Conservation (phyloP, 305 asterid species). For the Rubia occidens region DNA sequence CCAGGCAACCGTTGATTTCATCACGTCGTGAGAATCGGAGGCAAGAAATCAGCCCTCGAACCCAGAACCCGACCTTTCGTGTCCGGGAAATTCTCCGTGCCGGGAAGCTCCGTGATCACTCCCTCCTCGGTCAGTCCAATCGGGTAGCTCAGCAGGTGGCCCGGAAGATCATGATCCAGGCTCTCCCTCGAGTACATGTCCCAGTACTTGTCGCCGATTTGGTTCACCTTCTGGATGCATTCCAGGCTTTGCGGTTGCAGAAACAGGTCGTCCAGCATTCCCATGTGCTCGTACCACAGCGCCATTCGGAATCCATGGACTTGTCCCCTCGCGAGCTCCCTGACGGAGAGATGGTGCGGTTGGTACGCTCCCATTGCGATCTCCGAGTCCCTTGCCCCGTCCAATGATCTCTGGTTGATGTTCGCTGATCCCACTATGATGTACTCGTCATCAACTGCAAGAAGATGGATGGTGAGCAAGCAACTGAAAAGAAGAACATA, state of each 20-base stretch:
- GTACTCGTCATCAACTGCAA: slow-evolving; percentile 79
- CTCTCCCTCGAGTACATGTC: slow-evolving; percentile 43
- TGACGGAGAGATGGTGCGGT: slow-evolving; percentile 43
- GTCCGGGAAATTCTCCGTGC: slow-evolving; percentile 57
- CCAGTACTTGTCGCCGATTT: slow-evolving; percentile 60
- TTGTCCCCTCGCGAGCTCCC: slow-evolving; percentile 60
- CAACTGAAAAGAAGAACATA: no score
- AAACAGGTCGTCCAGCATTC: slow-evolving; percentile 59
- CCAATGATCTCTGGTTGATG: slow-evolving; percentile 89
- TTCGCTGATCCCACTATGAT: slow-evolving; percentile 75
- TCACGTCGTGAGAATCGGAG: slow-evolving; percentile 79
- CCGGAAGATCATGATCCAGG: slow-evolving; percentile 55
- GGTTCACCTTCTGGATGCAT: slow-evolving; percentile 49
- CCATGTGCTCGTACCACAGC: slow-evolving; percentile 82
- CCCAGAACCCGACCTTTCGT: slow-evolving; percentile 78
- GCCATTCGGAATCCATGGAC: slow-evolving; percentile 79
- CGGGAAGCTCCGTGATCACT: slow-evolving; percentile 48
- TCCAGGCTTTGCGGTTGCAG: slow-evolving; percentile 44
- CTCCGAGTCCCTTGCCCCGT: slow-evolving; percentile 74
- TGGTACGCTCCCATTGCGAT: slow-evolving; percentile 83
- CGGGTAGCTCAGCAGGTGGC: slow-evolving; percentile 77
- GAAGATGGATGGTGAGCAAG: neutral
- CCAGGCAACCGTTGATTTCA: neutral
- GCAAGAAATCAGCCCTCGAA: slow-evolving; percentile 48
- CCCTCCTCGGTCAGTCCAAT: slow-evolving; percentile 46